These are phyloP conservation scores for Ogataea nakhonphanomensis DNA, from an alignment of 805 yeast genomes.

Conservation along the genomic window DNA sequence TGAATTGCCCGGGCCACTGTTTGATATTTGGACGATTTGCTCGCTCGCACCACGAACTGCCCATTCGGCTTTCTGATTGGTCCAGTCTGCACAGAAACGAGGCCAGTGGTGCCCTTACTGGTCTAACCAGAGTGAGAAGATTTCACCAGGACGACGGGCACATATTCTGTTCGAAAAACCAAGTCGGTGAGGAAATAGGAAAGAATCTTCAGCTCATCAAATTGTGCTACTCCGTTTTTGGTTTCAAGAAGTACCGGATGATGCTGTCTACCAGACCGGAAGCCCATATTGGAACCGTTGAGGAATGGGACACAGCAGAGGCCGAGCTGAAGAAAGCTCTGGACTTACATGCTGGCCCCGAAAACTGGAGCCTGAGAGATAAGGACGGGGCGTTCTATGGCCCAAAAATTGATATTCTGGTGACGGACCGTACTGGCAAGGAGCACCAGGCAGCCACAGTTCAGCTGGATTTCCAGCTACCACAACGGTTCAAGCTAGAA, in stretches of 20 bases:
- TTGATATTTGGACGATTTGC: slow-evolving; percentile 71
- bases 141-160: slow-evolving; percentile 99
- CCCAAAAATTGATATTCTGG: slow-evolving; percentile 86
- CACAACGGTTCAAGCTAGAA: slow-evolving; percentile 72
- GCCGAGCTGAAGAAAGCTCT: slow-evolving; percentile 56
- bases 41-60: slow-evolving; percentile 81
- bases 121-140: slow-evolving; percentile 87
- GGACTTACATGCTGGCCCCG: slow-evolving; percentile 43
- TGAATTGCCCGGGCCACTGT: slow-evolving; percentile 74
- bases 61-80: slow-evolving; percentile 82
- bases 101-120: slow-evolving; percentile 89
- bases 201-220: slow-evolving; percentile 71
- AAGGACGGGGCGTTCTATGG: slow-evolving; percentile 99
- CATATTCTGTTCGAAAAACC: slow-evolving; percentile 80
- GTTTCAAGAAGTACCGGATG: slow-evolving; percentile 54
- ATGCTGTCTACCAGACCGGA: slow-evolving; percentile 86
- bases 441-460: slow-evolving; percentile 93
- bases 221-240: slow-evolving; percentile 69
- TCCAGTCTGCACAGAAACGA: slow-evolving; percentile 92
- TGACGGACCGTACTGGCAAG: slow-evolving; percentile 76
- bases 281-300: slow-evolving; percentile 69
- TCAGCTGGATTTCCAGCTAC: slow-evolving; percentile 93
- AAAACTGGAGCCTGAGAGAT: slow-evolving; percentile 65
- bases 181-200: slow-evolving; percentile 69
- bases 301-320: slow-evolving; percentile 86